phyloP scores from a whole-genome alignment of 2,329 filamentous ascomycete genomes.

The Xylaria multiplex region DNA sequence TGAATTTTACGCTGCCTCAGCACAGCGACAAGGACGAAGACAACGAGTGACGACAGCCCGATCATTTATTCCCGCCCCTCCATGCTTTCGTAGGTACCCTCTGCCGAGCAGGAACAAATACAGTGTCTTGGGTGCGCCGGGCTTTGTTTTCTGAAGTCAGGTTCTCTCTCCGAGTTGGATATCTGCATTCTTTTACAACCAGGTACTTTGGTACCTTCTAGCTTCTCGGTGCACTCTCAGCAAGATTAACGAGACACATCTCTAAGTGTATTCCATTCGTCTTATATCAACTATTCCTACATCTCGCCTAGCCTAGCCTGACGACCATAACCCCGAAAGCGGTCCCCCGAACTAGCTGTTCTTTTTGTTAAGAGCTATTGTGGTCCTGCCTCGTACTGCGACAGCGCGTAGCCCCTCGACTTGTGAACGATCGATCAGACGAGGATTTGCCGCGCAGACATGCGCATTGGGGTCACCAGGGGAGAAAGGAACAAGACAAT shows the following conservation, averaged over 20 bases:
- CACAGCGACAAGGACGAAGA: conserved; percentile 31
- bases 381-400: not conserved
- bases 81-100: not conserved
- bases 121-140: not conserved
- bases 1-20: conserved; percentile 28
- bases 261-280: not conserved
- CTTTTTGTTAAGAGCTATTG: not conserved
- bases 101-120: conserved; percentile 18
- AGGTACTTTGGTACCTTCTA: conserved; percentile 2
- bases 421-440: not conserved
- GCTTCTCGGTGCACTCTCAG: conserved; percentile 4
- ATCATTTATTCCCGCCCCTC: conserved; percentile 7
- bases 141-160: conserved; percentile 23
- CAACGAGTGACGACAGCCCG: conserved; percentile 30
- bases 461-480: not conserved
- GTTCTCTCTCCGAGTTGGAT: not conserved
- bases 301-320: not conserved
- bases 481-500: not conserved
- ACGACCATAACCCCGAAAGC: not conserved
- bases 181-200: not conserved
- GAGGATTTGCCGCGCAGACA: conserved; percentile 13
- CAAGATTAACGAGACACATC: not conserved
- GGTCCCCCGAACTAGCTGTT: not conserved
- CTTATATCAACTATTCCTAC: not conserved
- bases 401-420: conserved; percentile 10